Evolutionary conservation across 257 asterid genomes (phyloP).

Genomic region (Solanum chmielewskii): DNA sequence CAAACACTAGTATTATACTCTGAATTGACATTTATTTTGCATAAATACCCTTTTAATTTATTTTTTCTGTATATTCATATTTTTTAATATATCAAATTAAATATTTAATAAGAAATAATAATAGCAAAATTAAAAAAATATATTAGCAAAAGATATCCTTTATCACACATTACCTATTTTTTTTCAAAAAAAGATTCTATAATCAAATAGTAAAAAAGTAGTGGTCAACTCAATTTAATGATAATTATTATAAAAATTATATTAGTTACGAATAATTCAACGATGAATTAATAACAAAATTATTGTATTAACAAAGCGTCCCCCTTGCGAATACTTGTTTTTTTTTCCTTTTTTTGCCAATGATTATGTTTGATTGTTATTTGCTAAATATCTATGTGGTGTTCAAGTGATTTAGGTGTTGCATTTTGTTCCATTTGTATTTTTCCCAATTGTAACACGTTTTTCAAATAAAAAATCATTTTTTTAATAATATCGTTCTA

Average conservation of each 20-base stretch:
- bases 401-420: not conserved
- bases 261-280: not conserved
- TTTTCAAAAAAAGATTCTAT: not conserved
- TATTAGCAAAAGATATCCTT: not conserved
- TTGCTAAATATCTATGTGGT: not conserved
- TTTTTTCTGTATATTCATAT: not conserved
- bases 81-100: not conserved
- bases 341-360: not conserved
- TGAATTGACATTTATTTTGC: not conserved
- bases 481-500: too few species aligned
- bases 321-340: not conserved
- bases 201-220: not conserved
- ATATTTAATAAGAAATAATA: not conserved
- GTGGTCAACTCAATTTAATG: not conserved
- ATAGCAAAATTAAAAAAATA: not conserved
- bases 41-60: not conserved
- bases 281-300: not conserved
- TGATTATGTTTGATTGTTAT: not conserved
- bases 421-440: not conserved
- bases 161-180: not conserved
- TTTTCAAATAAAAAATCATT: not conserved
- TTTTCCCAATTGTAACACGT: not conserved
- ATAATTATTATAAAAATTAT: not conserved
- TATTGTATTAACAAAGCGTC: not conserved
- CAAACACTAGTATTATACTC: not conserved